Conservation (phyloP, 768 basidiomycete genomes). For the Pleurotus pulmonarius region DNA sequence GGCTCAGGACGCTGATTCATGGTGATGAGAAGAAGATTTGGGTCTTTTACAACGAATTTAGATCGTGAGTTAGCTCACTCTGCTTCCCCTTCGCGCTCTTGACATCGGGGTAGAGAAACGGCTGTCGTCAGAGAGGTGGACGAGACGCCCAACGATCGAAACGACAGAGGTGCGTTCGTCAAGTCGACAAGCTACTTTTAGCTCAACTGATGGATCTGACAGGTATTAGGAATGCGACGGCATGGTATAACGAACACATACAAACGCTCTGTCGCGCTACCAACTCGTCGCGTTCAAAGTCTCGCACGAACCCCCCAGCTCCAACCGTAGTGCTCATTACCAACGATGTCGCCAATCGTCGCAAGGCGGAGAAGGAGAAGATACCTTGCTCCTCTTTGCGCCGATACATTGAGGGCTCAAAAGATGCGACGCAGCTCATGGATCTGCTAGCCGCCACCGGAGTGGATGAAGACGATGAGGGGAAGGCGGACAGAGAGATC, state of each 20-base stretch:
- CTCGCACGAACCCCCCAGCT: conserved; percentile 19
- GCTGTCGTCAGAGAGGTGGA: conserved; percentile 72
- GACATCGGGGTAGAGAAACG: conserved; percentile 55
- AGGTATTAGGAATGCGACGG: conserved; percentile 87
- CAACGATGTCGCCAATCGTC: conserved; percentile 83
- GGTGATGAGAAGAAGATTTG: conserved; percentile 84
- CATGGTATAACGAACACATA: conserved; percentile 84
- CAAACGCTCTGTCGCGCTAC: conserved; percentile 31
- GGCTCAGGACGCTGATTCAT: conserved; percentile 79
- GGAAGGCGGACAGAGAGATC: conserved; percentile 20
- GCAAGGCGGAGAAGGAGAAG: conserved; percentile 65
- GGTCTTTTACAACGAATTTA: conserved; percentile 86
- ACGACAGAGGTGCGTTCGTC: conserved; percentile 75
- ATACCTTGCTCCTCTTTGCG: conserved; percentile 69
- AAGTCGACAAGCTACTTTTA: background rate
- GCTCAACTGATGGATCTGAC: background rate
- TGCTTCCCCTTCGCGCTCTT: background rate
- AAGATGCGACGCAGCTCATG: conserved; percentile 57
- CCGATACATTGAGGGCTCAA: conserved; percentile 77
- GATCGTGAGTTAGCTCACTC: conserved; percentile 51
- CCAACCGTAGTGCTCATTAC: conserved; percentile 80
- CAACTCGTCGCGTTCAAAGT: conserved; percentile 46
- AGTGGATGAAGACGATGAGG: conserved; percentile 34
- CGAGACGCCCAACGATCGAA: conserved; percentile 90
- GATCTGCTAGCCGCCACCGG: conserved; percentile 79